Evolutionary conservation across 1,284 basidiomycete genomes (phyloP).

Genomic region (Sporisorium iseilematis-ciliati): DNA sequence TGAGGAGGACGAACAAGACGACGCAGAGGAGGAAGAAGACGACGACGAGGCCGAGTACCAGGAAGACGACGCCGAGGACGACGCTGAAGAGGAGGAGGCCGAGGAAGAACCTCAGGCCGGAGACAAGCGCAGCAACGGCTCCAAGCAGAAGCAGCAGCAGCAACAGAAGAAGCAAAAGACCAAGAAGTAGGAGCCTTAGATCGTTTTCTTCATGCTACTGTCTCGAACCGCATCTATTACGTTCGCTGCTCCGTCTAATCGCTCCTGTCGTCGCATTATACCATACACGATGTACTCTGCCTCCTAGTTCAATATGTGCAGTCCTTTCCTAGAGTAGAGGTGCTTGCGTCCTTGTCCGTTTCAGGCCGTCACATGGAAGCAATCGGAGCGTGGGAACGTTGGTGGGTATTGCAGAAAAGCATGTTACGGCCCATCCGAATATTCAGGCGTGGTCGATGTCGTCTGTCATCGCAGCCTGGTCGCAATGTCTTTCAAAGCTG

Average conservation of each 20-base stretch:
- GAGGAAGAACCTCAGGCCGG: constrained; percentile 20
- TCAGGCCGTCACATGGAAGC: too few species aligned
- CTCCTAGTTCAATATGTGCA: too few species aligned
- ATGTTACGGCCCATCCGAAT: too few species aligned
- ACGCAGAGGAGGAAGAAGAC: constrained; percentile 20
- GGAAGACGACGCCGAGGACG: constrained; percentile 14
- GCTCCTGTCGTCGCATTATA: constrained; percentile 9
- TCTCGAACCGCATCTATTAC: neutral
- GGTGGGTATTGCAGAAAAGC: too few species aligned
- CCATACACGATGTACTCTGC: constrained; percentile 23
- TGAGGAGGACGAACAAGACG: constrained; percentile 19
- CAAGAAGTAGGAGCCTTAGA: constrained; percentile 12
- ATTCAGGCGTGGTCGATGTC: too few species aligned
- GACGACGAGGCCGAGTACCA: constrained; percentile 16
- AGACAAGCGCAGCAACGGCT: constrained; percentile 33
- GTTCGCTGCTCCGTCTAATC: constrained; percentile 2
- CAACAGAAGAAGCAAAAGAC: constrained; percentile 51
- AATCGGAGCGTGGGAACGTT: too few species aligned
- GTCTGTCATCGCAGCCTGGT: too few species aligned
- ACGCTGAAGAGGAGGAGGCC: constrained; percentile 12
- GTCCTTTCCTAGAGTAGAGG: too few species aligned
- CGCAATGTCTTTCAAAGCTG: too few species aligned
- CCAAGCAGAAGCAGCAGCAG: constrained; percentile 31
- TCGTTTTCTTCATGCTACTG: neutral
- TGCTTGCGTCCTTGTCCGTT: too few species aligned